phyloP scores from a whole-genome alignment of 192 early-diverging fungal genomes.

The Bifiguratus adelaidae region DNA sequence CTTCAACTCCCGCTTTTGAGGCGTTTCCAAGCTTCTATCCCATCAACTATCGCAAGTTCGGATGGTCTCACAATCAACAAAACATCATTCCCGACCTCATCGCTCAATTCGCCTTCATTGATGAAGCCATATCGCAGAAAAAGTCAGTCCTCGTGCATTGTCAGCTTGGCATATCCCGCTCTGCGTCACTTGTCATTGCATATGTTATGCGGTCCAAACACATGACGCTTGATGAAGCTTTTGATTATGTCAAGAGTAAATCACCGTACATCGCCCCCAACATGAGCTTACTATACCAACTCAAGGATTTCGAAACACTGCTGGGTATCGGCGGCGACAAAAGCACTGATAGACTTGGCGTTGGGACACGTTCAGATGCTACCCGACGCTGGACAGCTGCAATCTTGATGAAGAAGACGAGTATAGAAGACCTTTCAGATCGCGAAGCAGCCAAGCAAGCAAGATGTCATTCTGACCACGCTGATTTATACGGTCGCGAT shows the following conservation, averaged over 20 bases:
- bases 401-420: no score
- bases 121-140: conserved; percentile 35
- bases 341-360: no score
- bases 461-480: no score
- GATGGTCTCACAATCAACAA: conserved; percentile 69
- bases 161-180: conserved; percentile 82
- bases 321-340: conserved; percentile 2
- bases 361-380: no score
- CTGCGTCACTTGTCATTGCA: conserved; percentile 76
- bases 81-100: conserved; percentile 50
- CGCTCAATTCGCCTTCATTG: conserved; percentile 54
- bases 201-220: conserved; percentile 72
- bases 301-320: conserved; percentile 53
- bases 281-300: conserved; percentile 67
- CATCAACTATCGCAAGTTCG: conserved; percentile 47
- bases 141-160: conserved; percentile 73
- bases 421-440: no score
- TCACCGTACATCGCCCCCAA: conserved; percentile 77
- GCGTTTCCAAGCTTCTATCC: neutral
- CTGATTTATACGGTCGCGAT: no score
- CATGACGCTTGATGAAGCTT: conserved; percentile 49
- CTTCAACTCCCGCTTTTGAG: neutral
- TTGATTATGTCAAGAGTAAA: conserved; percentile 59
- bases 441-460: no score
- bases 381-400: no score